Evolutionary conservation across 768 basidiomycete genomes (phyloP).

Genomic region (Pisolithus marmoratus): DNA sequence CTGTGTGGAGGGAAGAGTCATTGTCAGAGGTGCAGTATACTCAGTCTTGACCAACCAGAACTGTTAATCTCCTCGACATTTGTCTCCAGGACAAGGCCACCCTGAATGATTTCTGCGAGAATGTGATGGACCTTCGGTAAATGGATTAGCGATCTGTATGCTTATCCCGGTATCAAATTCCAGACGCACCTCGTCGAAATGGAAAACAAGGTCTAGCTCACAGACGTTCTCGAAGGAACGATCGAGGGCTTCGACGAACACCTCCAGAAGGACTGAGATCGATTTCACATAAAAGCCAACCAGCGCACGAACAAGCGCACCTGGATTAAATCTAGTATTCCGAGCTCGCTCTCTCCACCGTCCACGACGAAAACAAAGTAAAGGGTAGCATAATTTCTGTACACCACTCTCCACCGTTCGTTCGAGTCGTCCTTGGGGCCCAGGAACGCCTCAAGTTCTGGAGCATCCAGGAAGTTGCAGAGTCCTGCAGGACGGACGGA

Average conservation of each 20-base stretch:
- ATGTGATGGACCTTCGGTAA: constrained; percentile 83
- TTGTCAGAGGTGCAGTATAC: constrained; percentile 3
- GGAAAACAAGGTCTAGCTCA: constrained; percentile 96
- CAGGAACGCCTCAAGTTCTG: constrained; percentile 73
- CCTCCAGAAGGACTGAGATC: constrained; percentile 34
- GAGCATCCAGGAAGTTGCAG: constrained; percentile 96
- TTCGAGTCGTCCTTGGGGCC: constrained; percentile 45
- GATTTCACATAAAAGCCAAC: not conserved
- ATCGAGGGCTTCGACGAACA: constrained; percentile 96
- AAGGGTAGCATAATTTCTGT: constrained; percentile 92
- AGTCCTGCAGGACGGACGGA: constrained; percentile 73
- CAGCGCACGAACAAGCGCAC: constrained; percentile 37
- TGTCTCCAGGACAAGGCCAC: constrained; percentile 93
- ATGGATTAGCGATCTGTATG: constrained; percentile 1
- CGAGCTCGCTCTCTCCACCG: constrained; percentile 92
- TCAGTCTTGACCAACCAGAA: constrained; percentile 45
- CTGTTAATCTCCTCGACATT: constrained; percentile 80
- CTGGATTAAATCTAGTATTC: constrained; percentile 94
- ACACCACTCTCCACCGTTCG: constrained; percentile 81
- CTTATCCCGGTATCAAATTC: not conserved
- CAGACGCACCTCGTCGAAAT: constrained; percentile 85
- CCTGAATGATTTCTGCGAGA: constrained; percentile 93
- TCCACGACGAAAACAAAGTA: constrained; percentile 98
- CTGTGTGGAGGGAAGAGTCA: constrained; percentile 33
- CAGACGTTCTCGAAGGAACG: constrained; percentile 97